A percentile compares a stretch with the other conserved stretches of the same genome.
phyloP scores from a whole-genome alignment of 371 early-diverging fungal genomes.

The Entomophthora muscae region DNA sequence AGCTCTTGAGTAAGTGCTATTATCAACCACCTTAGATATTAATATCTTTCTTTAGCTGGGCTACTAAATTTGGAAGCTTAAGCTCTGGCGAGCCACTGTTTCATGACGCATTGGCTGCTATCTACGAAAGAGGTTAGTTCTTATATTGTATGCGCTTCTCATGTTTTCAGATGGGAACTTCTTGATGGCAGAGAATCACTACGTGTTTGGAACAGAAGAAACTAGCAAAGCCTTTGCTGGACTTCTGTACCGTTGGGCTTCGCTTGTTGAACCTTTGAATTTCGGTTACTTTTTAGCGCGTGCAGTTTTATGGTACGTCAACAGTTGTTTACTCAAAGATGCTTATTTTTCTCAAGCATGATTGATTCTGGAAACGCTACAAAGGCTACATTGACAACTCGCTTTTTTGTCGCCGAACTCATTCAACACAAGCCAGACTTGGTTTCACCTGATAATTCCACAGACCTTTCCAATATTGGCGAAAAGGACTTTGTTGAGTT shows the following conservation, averaged over 20 bases:
- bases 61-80: neutral
- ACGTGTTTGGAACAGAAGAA: neutral
- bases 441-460: neutral
- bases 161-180: neutral
- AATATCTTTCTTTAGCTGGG: slow-evolving; percentile 1
- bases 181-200: neutral
- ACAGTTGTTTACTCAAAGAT: neutral
- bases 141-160: neutral
- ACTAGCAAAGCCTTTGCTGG: neutral
- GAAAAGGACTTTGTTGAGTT: neutral
- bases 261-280: neutral
- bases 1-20: slow-evolving; percentile 4
- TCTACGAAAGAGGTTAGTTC: slow-evolving; percentile 3
- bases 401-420: neutral
- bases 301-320: slow-evolving; percentile 2
- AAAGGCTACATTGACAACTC: neutral
- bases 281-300: slow-evolving; percentile 3
- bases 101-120: slow-evolving; percentile 1
- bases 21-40: neutral
- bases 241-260: slow-evolving; percentile 2
- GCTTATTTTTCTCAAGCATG: neutral
- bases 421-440: neutral
- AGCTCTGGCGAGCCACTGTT: neutral
- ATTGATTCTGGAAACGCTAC: slow-evolving; percentile 5
- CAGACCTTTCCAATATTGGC: neutral